Base-by-base conservation (phyloP, 345 rosid species). In the Brassica nigra region DNA sequence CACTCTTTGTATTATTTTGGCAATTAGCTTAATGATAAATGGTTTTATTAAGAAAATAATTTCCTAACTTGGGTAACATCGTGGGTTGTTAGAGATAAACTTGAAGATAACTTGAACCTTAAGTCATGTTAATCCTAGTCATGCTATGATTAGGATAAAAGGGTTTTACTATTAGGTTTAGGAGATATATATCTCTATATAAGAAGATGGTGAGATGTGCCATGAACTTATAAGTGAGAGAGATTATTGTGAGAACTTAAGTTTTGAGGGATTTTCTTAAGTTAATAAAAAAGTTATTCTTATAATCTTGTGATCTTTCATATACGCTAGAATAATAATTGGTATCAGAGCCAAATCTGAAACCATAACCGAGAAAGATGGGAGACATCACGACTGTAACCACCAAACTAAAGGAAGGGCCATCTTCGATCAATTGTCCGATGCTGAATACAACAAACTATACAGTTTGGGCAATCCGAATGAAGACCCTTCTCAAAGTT, bases 51-150 rank as follows among this genome's bases (percentile, higher is more conserved):
- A 14, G 66, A 65, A 76, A 76, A 66, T 2, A 28, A 61, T 76
- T 39, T 7, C 67, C 68, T 20, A 78, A 31, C 16, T 42, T 73
- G 64, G 62, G 69, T 39, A 59, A 47, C 34, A 71, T 44, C 52
- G 78, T 73, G 73, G 27, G 27, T 23, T 20, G 61, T 42, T 11
- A 42, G 52, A 42, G 12, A 42, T 42, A 42, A 42, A 42, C 52
- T 42, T 42, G 52, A 42, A 11, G 52, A 10, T 42, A 42, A 12
- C 14, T 42, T 42, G 5, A 11, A 10, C 5, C 12, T 10, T 14
- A 42, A 42, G 52, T 42, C 4, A 42, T 42, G 3, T 4, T 42
- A 9, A 42, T 42, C 52, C 12, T 42, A 42, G 4, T 42, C n/a
- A 11, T 10, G n/a, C 3, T 42, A 42, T 3, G 52, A 9, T 42